Evolutionary conservation across 2,329 filamentous ascomycete species (phyloP).

Genomic region (Blastomyces percursus): DNA sequence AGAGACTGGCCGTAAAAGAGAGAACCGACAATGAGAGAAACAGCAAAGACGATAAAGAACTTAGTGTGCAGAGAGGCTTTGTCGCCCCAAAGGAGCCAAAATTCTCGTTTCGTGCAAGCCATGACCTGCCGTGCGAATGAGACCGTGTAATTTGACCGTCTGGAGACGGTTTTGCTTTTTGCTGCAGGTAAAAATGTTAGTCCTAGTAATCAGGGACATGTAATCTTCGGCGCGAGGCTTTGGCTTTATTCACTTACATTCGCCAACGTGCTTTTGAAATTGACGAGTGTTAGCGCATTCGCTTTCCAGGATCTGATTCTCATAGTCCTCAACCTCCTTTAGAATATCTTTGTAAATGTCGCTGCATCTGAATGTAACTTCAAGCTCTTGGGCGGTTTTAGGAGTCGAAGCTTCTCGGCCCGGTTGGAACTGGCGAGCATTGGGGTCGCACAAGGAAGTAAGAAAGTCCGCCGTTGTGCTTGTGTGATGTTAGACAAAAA

Average conservation of each 20-base stretch:
- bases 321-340: conserved; percentile 46
- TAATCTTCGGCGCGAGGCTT: not conserved
- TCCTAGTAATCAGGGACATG: not conserved
- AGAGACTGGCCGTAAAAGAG: conserved; percentile 60
- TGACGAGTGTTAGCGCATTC: conserved; percentile 44
- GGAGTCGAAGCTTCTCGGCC: conserved; percentile 58
- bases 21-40: conserved; percentile 63
- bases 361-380: conserved; percentile 55
- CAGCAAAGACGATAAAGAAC: conserved; percentile 51
- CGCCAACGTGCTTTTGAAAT: conserved; percentile 42
- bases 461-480: conserved; percentile 68
- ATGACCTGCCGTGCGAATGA: conserved; percentile 7
- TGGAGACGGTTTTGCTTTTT: conserved; percentile 37
- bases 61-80: conserved; percentile 51
- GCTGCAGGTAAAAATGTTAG: conserved; percentile 12
- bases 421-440: conserved; percentile 44
- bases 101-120: conserved; percentile 41
- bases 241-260: conserved; percentile 32
- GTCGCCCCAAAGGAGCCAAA: conserved; percentile 60
- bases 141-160: conserved; percentile 6
- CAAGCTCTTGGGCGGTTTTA: conserved; percentile 58
- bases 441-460: conserved; percentile 62
- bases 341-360: conserved; percentile 50
- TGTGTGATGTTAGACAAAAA: conserved; percentile 5
- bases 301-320: conserved; percentile 40